Percentiles rank a stretch among this genome's conserved stretches.
These are phyloP conservation scores for Populus hybrid DNA, from an alignment of 441 rosid species.

Conservation along the genomic window DNA sequence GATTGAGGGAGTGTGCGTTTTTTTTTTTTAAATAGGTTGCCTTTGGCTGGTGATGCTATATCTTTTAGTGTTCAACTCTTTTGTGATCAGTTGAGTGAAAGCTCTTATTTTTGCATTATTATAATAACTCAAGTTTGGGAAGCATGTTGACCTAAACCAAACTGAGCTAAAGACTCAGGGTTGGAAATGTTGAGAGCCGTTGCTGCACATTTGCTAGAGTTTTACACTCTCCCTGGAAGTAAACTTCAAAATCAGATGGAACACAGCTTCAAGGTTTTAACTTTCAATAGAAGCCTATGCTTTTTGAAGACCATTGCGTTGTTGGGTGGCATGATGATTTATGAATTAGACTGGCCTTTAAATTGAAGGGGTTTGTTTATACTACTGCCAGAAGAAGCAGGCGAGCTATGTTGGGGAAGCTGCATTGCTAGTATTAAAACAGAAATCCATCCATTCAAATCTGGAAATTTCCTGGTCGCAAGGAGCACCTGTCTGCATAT, in stretches of 20 bases:
- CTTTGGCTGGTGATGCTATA: neutral
- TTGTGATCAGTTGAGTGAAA: neutral
- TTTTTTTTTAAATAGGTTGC: conserved; percentile 2
- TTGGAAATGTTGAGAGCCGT: conserved; percentile 47
- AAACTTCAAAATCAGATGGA: neutral
- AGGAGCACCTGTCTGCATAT: neutral
- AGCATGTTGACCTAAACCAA: conserved; percentile 60
- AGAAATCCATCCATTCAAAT: neutral
- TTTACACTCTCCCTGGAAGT: neutral
- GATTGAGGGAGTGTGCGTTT: neutral
- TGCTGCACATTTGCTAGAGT: neutral
- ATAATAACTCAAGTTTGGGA: conserved; percentile 48
- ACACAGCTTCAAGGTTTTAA: neutral
- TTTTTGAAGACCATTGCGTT: neutral
- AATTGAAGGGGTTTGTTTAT: too few species aligned
- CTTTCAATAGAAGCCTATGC: neutral
- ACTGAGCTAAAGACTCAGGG: conserved; percentile 63
- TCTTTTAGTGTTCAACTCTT: neutral
- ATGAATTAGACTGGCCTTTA: neutral
- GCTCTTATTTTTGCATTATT: neutral
- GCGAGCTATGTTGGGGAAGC: neutral
- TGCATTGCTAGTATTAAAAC: neutral
- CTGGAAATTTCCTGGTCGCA: neutral
- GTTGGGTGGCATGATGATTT: neutral
- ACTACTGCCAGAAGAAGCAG: neutral